phyloP scores from a whole-genome alignment of 176 grass and related monocot species.

The Bonia amplexicaulis region DNA sequence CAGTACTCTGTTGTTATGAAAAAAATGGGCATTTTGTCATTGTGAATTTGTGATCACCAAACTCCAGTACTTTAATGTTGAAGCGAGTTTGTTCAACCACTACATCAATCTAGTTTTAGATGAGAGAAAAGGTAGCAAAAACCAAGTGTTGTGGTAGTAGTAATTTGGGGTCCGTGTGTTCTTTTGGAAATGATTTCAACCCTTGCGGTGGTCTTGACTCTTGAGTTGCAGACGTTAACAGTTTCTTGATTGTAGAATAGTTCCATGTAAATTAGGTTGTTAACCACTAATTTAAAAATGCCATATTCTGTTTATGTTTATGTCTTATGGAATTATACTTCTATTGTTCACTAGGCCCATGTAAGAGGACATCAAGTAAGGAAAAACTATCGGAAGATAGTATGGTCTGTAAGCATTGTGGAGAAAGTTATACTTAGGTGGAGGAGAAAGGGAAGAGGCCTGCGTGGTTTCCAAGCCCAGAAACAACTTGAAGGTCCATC shows the following conservation, averaged over 20 bases:
- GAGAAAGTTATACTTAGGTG: constrained; percentile 90
- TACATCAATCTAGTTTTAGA: background rate
- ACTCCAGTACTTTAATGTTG: background rate
- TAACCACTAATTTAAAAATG: background rate
- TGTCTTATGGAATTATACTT: background rate
- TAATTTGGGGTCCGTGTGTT: background rate
- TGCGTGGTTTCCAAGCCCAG: constrained; percentile 61
- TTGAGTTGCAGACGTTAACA: background rate
- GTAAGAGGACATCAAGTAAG: constrained; percentile 89
- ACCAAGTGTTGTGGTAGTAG: background rate
- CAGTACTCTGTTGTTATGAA: background rate
- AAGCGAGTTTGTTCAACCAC: background rate
- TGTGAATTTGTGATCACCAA: background rate
- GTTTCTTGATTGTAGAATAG: background rate
- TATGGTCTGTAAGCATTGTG: constrained; percentile 93
- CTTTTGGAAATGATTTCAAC: background rate
- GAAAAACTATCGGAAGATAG: constrained; percentile 69
- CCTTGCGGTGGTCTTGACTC: background rate
- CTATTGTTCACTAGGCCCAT: constrained; percentile 63
- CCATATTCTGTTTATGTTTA: background rate
- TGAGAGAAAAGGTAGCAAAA: background rate
- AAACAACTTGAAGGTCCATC: constrained; percentile 56
- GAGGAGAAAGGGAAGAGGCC: constrained; percentile 77
- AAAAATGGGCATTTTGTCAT: background rate
- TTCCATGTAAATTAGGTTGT: background rate